Evolutionary conservation across 306 rosid genomes (phyloP), one percentile per base, ranked within the genome.

Genomic region (Pueraria montana): DNA sequence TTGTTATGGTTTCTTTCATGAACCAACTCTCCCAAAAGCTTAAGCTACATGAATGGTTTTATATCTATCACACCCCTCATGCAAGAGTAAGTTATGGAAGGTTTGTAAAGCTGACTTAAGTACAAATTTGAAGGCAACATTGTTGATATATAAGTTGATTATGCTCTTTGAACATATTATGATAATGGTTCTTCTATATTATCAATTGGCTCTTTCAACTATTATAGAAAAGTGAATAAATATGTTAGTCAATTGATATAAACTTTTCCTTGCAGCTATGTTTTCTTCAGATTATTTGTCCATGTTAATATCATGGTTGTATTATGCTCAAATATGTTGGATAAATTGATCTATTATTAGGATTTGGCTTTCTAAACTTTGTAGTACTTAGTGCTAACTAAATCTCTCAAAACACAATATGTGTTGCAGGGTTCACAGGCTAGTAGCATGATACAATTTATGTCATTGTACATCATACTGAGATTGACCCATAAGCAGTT

Each of bases 401-500:
- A 71, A 76, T 82, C 71, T 71, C 72, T 82, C 75, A 10, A 76
- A 69, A 64, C 43, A 14, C 72, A 76, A 12, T 34, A 34, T 85
- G 45, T 88, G 88, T 93, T 88, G 89, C 98, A 94, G 97, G 91
- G 71, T 81, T 76, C 45, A 32, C 85, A 40, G 82, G 79, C 86
- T 72, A 79, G 86, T 84, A 45, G 86, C 78, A 69, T 52, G 88
- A 63, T 85, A 71, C 87, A 84, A 30, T 81, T 80, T 55, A 46
- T 88, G 84, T 77, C 91, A 72, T 84, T 87, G 68, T 90, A 66
- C 89, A 86, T 88, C 82, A 77, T 91, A 68, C 82, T 90, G 46
- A 88, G 88, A 82, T 32, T 87, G 83, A 82, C 82, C 23, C 86
- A 76, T 74, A 48, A 79, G 24, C 84, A 76, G 80, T 45, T 77